Conservation (phyloP, 768 basidiomycete genomes). For the Amanita phalloides region DNA sequence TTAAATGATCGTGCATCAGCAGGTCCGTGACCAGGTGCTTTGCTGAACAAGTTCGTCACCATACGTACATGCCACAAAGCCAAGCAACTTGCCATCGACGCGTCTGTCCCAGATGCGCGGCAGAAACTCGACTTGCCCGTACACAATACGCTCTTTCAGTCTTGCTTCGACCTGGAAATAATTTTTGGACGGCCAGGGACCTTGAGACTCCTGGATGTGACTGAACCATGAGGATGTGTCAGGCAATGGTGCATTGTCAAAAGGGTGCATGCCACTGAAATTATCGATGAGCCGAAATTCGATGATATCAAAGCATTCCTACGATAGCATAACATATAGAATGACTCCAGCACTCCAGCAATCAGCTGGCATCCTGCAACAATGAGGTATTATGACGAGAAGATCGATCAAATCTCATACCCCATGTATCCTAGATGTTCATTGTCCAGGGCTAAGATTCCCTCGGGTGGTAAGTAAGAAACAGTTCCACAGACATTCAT, state of each 20-base stretch:
- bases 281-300: neutral
- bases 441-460: constrained; percentile 67
- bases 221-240: constrained; percentile 25
- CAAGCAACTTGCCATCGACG: constrained; percentile 39
- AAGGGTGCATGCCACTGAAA: constrained; percentile 63
- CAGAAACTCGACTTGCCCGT: constrained; percentile 48
- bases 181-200: constrained; percentile 28
- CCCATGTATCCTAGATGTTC: constrained; percentile 60
- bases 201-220: constrained; percentile 24
- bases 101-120: constrained; percentile 43
- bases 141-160: constrained; percentile 62
- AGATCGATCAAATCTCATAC: constrained; percentile 14
- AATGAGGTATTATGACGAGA: neutral
- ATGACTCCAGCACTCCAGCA: constrained; percentile 85
- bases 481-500: constrained; percentile 84
- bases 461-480: constrained; percentile 79
- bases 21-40: constrained; percentile 47
- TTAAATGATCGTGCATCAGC: constrained; percentile 42
- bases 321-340: constrained; percentile 79
- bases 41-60: constrained; percentile 27
- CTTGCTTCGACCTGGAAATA: constrained; percentile 42
- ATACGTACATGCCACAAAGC: neutral
- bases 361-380: constrained; percentile 70
- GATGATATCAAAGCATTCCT: constrained; percentile 19
- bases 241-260: constrained; percentile 44